Evolutionary conservation across 306 rosid genomes (phyloP).

Genomic region (Crotalaria pallida): DNA sequence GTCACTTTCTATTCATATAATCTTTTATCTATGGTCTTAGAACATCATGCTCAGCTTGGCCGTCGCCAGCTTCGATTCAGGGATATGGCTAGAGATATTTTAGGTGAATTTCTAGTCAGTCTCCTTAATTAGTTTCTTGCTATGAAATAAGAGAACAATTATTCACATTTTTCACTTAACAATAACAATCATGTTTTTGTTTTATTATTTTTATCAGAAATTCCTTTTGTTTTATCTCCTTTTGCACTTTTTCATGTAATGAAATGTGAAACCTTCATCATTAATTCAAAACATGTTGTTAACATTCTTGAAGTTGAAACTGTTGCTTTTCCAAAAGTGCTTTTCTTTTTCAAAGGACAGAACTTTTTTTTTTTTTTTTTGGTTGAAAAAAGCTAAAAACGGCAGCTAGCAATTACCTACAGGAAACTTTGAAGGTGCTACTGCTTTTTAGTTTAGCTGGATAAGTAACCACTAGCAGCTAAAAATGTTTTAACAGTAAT

Average conservation of each 20-base stretch:
- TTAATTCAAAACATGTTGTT: background rate
- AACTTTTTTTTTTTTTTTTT: background rate
- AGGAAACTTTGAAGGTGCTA: background rate
- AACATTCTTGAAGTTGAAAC: background rate
- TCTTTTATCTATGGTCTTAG: slow-evolving; percentile 64
- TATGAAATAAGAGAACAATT: background rate
- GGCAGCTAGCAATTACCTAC: background rate
- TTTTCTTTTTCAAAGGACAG: background rate
- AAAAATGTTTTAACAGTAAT: background rate
- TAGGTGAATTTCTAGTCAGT: slow-evolving; percentile 34
- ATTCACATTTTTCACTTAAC: background rate
- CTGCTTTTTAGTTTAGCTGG: background rate
- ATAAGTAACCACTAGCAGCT: background rate
- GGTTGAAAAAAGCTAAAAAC: background rate
- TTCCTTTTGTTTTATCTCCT: background rate
- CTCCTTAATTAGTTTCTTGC: background rate
- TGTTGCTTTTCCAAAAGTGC: background rate
- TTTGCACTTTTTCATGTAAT: background rate
- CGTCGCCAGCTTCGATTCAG: slow-evolving; percentile 69
- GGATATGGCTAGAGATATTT: slow-evolving; percentile 57
- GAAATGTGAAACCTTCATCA: background rate
- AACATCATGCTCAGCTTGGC: slow-evolving; percentile 63
- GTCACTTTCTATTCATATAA: slow-evolving; percentile 76
- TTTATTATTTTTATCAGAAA: background rate
- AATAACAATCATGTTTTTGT: background rate